Evolutionary conservation across 805 yeast species (phyloP).

Genomic region (Saccharomycopsis javanensis): DNA sequence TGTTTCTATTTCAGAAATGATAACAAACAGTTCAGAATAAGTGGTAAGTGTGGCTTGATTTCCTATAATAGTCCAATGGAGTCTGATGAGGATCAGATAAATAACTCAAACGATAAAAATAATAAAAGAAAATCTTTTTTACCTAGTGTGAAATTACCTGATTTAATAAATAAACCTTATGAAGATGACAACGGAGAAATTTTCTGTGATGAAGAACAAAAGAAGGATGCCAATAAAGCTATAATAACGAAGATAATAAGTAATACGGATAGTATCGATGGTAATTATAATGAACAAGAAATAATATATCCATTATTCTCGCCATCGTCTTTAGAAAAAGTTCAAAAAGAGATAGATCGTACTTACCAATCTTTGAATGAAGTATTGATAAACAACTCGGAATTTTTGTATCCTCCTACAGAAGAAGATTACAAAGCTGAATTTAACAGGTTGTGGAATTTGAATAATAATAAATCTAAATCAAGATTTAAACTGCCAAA

Average conservation of each 20-base stretch:
- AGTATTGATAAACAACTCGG: constrained; percentile 13
- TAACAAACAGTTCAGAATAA: constrained; percentile 62
- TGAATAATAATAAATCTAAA: constrained; percentile 47
- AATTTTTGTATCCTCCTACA: constrained; percentile 36
- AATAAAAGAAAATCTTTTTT: neutral
- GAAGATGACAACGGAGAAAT: constrained; percentile 15
- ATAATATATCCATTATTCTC: constrained; percentile 16
- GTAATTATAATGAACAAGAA: neutral
- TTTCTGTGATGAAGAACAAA: constrained; percentile 11
- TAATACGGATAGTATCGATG: neutral
- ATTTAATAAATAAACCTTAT: constrained; percentile 24
- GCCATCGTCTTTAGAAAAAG: constrained; percentile 6
- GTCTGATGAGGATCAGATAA: neutral
- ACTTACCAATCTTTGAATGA: constrained; percentile 8
- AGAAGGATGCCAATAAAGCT: neutral
- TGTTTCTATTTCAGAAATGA: constrained; percentile 59
- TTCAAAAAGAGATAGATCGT: constrained; percentile 8
- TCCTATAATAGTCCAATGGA: constrained; percentile 19
- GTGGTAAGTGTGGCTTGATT: constrained; percentile 51
- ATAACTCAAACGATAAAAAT: neutral
- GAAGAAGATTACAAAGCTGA: constrained; percentile 61
- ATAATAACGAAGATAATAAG: neutral
- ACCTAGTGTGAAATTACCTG: constrained; percentile 22
- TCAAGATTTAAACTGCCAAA: constrained; percentile 63
- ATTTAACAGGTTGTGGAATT: constrained; percentile 51